Base-by-base conservation (phyloP, 2,329 filamentous ascomycete genomes). In the Trichoderma cornu-damae region DNA sequence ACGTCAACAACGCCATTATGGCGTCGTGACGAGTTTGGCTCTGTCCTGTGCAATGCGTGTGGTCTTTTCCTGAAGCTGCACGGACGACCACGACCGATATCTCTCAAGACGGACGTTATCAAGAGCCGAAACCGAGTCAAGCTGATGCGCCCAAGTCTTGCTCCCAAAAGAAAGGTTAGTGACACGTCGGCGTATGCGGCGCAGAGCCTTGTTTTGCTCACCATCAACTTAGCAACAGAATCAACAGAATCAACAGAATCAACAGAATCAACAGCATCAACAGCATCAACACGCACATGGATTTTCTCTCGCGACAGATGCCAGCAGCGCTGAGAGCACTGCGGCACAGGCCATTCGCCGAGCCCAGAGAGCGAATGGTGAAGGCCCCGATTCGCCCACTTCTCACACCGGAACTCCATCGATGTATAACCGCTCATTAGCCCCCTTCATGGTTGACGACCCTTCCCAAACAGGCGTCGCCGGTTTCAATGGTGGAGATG, bases 91-190 rank as follows among this genome's bases (percentile, higher is more conserved):
- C 87, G 94, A 57, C 94, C 94, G 65, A 96, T 96, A 72, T 96
- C 90, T 66, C 82, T 99, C 67, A 99, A 99, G 81, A 97, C 94
- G 48, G 94, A 99, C 78, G 93, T 97, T 65, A 99, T 99, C 78
- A 99, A 99, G 80, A 96, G 92, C 78, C 90, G 94, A 68, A 99
- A 99, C 75, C 86, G 94, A 63, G 93, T 97, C 66, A 97, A 97
- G 80, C 94, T 91, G 26, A 83, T 84, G 73, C 82, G 83, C 54
- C 84, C 88, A 7, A 89, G 92, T 67, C 83, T 89, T 61, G 85
- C 86, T 46, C 88, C 90, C 67, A 92, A 86, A 73, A 85, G 91
- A 74, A 96, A 95, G 86, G 90, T 90, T 76, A 68, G 75, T 69
- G 48, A 40, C 56, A 40, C 50, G 20, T 32, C 11, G 26, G 3